A percentile compares a stretch with the other conserved stretches of the same genome.
Conservation (phyloP, 306 rosid genomes). For the Myrica gale region DNA sequence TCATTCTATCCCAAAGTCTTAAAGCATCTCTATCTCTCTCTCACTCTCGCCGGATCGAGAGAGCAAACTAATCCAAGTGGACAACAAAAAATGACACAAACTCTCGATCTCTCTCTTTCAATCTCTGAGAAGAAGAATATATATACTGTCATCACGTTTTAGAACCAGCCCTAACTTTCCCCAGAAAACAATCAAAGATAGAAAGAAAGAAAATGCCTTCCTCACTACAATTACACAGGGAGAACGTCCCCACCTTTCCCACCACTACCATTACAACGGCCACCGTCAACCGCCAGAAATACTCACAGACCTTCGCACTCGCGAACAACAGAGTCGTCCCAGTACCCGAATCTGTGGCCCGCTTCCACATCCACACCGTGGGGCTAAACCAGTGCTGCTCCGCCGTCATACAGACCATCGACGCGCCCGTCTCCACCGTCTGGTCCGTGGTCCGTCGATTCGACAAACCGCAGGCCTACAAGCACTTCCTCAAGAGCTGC, state of each 20-base stretch:
- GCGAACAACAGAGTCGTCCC: slow-evolving; percentile 17
- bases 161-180: slow-evolving; percentile 14
- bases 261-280: slow-evolving; percentile 30
- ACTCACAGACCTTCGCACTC: slow-evolving; percentile 16
- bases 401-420: slow-evolving; percentile 60
- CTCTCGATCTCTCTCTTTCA: not conserved
- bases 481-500: slow-evolving; percentile 88
- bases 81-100: slow-evolving; percentile 8
- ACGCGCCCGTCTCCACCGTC: slow-evolving; percentile 67
- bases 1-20: slow-evolving; percentile 1
- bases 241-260: slow-evolving; percentile 29
- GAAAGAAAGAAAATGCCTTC: slow-evolving; percentile 53
- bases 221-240: slow-evolving; percentile 58
- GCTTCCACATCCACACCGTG: slow-evolving; percentile 51
- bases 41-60: slow-evolving; percentile 17
- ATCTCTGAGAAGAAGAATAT: not conserved
- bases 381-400: slow-evolving; percentile 74
- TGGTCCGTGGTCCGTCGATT: slow-evolving; percentile 86
- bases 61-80: slow-evolving; percentile 49
- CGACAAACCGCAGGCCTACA: slow-evolving; percentile 89
- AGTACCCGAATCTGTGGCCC: slow-evolving; percentile 42
- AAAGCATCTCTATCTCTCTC: slow-evolving; percentile 8
- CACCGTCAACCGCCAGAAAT: slow-evolving; percentile 34
- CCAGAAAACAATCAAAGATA: not conserved
- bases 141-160: not conserved